These are phyloP conservation scores for Eutrema heterophyllum DNA, from an alignment of 345 rosid species.

Conservation along the genomic window DNA sequence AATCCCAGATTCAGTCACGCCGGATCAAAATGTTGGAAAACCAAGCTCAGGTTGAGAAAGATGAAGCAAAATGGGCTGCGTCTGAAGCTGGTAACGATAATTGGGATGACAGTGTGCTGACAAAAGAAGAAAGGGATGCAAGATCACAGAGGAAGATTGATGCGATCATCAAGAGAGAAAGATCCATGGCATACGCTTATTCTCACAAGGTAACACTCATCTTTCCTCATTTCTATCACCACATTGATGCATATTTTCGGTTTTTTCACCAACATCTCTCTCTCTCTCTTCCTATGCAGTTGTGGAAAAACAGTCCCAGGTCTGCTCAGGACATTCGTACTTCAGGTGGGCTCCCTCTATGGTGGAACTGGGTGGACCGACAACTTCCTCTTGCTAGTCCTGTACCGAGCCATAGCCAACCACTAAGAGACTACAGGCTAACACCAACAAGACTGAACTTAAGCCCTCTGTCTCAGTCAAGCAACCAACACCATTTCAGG, in stretches of 20 bases:
- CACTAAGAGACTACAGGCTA: conserved; percentile 25
- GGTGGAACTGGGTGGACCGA: conserved; percentile 95
- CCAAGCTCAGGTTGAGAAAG: conserved; percentile 45
- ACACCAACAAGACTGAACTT: conserved; percentile 47
- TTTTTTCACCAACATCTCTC: conserved; percentile 5
- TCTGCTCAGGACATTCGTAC: conserved; percentile 40
- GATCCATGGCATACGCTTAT: conserved; percentile 88
- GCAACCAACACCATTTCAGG: conserved; percentile 34
- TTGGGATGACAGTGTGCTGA: conserved; percentile 89
- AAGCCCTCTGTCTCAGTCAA: conserved; percentile 56
- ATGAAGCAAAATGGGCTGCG: conserved; percentile 49
- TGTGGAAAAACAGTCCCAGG: conserved; percentile 52
- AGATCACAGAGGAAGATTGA: conserved; percentile 70
- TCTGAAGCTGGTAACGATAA: conserved; percentile 58
- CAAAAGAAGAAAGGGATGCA: conserved; percentile 75
- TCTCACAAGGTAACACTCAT: conserved; percentile 68
- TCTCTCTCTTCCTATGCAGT: conserved; percentile 29
- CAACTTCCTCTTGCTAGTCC: conserved; percentile 51
- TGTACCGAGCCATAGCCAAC: conserved; percentile 41
- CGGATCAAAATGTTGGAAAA: conserved; percentile 80
- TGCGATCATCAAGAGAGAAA: conserved; percentile 75
- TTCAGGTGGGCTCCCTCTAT: conserved; percentile 67
- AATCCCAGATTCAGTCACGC: conserved; percentile 87
- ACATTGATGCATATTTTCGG: neutral
- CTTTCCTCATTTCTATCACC: conserved; percentile 4